Percentiles rank a stretch among this genome's conserved stretches.
Evolutionary conservation across 2,329 filamentous ascomycete species (phyloP).

Genomic region (Penicillium sp.): DNA sequence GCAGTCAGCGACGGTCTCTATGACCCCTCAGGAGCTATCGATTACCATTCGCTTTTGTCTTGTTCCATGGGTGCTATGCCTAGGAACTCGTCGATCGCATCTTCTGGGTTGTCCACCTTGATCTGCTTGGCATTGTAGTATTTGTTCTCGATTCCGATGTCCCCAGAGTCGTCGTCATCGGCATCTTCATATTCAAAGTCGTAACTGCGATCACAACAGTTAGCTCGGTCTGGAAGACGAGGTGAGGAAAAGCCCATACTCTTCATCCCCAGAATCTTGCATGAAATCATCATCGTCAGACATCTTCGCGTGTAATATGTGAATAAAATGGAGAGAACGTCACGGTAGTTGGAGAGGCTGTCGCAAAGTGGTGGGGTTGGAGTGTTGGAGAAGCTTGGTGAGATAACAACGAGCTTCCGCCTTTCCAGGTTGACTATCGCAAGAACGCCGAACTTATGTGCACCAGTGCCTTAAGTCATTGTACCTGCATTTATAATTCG

Average conservation of each 20-base stretch:
- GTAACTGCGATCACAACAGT: conserved; percentile 56
- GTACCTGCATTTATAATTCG: background rate
- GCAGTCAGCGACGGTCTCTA: conserved; percentile 22
- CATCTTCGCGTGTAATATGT: conserved; percentile 49
- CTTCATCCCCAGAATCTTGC: conserved; percentile 85
- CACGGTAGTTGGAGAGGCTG: background rate
- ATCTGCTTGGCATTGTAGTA: conserved; percentile 99
- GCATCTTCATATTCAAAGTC: conserved; percentile 98
- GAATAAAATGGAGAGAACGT: conserved; percentile 1
- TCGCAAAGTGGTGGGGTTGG: conserved; percentile 14
- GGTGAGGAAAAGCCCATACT: conserved; percentile 53
- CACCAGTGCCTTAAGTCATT: background rate
- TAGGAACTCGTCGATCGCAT: conserved; percentile 90
- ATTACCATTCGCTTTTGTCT: conserved; percentile 89
- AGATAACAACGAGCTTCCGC: conserved; percentile 17
- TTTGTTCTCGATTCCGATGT: conserved; percentile 97
- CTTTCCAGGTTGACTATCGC: conserved; percentile 13
- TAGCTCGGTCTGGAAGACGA: conserved; percentile 17
- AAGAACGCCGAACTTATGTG: background rate
- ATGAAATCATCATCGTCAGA: conserved; percentile 89
- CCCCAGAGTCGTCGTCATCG: conserved; percentile 80
- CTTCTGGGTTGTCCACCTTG: conserved; percentile 80
- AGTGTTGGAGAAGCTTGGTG: conserved; percentile 21
- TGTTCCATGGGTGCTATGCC: conserved; percentile 77
- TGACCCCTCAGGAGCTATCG: background rate